Conservation (phyloP, 352 stramenopile species). For the Pythium rishiriense region DNA sequence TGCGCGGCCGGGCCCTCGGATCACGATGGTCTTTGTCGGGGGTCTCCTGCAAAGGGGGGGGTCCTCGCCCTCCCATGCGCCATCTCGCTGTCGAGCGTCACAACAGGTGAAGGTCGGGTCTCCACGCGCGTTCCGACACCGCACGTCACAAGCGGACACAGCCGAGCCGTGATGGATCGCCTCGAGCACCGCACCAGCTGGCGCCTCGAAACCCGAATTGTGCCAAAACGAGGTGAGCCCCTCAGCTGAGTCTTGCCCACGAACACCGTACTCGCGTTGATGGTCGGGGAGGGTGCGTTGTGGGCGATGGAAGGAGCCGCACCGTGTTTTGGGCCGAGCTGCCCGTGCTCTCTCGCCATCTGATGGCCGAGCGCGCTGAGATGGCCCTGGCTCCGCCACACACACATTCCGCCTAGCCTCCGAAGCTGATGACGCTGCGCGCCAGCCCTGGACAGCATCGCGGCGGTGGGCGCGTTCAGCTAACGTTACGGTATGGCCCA, state of each 20-base stretch:
- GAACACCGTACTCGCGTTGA: slow-evolving; percentile 9
- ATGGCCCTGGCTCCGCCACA: slow-evolving; percentile 3
- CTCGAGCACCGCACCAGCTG: too few species aligned
- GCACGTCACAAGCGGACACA: slow-evolving; percentile 1
- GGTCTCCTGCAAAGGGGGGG: too few species aligned
- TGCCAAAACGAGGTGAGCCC: slow-evolving; percentile 7
- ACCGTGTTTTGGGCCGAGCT: slow-evolving; percentile 18
- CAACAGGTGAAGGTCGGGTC: too few species aligned
- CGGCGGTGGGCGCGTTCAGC: neutral
- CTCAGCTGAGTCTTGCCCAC: slow-evolving; percentile 12
- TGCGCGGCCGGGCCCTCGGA: too few species aligned
- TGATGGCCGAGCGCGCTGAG: neutral
- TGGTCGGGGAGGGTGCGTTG: neutral
- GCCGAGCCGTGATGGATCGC: neutral
- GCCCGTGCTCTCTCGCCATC: neutral
- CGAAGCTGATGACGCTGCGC: neutral
- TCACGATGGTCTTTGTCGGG: too few species aligned
- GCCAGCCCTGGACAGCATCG: neutral
- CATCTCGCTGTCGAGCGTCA: too few species aligned
- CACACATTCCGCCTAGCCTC: neutral
- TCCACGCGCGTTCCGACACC: neutral
- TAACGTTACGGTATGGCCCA: neutral
- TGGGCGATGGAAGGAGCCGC: neutral
- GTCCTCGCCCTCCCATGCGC: too few species aligned
- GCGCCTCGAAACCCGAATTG: slow-evolving; percentile 10